Evolutionary conservation across 805 yeast genomes (phyloP), one percentile per base, ranked within the genome.

Genomic region (Metschnikowia amazonensis): DNA sequence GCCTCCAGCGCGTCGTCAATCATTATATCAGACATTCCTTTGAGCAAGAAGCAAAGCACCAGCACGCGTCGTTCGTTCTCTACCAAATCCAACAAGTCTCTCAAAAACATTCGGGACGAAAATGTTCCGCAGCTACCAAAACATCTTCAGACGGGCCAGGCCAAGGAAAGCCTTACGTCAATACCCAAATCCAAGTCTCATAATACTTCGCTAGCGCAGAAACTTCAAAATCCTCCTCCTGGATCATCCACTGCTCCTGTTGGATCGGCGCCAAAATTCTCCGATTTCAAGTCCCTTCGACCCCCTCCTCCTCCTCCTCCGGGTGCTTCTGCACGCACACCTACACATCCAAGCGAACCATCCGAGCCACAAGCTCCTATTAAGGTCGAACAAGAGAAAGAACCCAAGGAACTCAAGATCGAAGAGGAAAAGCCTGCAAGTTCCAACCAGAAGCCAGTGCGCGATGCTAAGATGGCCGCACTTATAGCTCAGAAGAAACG

Each of bases 401-500:
- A 52, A 25, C 41, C 50, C 10, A 36, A 47, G 36, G 46, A 47
- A 29, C 40, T 46, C 10, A 42, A 49, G 38, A 41, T 39, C 21
- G 43, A 35, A 38, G 40, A 35, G 13, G 46, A 47, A 24, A 45
- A 32, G 27, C 50, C 41, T 18, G 34, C 47, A 44, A 31, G 48
- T 41, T 31, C 57, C 48, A 36, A 41, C 36, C 58, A 36, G 47
- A 47, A 43, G 48, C 79, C 79, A 0, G 77, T 70, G 1, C 65
- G 80, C 31, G 79, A 71, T 50, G 72, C 76, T 11, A 71, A 70
- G 45, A 79, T 69, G 60, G 86, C 77, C 33, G 85, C 81, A 32
- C 67, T 73, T 51, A 63, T 67, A 51, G 76, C 77, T 2, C 86
- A 80, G 52, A 77, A 81, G 60, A 85, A 87, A 56, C 79, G 92